These are phyloP conservation scores for Backusella luteola DNA, from an alignment of 192 early-diverging fungal genomes.

Conservation along the genomic window DNA sequence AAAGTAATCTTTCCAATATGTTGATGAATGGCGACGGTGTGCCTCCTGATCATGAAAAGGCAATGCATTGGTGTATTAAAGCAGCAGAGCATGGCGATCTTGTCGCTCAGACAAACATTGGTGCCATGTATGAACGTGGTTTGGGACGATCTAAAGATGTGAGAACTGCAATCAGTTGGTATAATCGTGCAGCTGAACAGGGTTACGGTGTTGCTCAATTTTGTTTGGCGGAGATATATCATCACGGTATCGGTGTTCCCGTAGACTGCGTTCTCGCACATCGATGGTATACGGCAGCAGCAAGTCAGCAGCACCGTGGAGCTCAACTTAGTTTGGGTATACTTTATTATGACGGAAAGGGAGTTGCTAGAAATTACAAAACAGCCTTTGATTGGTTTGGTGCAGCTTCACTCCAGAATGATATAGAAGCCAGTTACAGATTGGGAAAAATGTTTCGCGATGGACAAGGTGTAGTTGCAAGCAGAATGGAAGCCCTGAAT, in stretches of 20 bases:
- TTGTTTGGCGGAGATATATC: background rate
- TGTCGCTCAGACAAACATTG: background rate
- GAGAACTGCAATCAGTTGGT: background rate
- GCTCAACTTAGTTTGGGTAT: constrained; percentile 18
- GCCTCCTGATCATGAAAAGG: background rate
- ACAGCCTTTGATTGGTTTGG: constrained; percentile 33
- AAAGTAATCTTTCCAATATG: background rate
- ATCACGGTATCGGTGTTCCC: background rate
- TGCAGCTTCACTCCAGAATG: constrained; percentile 31
- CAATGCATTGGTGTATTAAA: constrained; percentile 2
- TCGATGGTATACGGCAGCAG: background rate
- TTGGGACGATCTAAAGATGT: background rate
- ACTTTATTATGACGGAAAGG: constrained; percentile 27
- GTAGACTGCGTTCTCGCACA: background rate
- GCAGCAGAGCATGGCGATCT: background rate
- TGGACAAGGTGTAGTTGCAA: constrained; percentile 20
- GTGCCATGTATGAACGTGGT: background rate
- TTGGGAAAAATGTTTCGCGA: constrained; percentile 25
- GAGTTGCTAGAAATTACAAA: constrained; percentile 8
- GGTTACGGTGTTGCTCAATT: background rate
- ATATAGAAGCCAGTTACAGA: constrained; percentile 12
- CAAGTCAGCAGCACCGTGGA: background rate
- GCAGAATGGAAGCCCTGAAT: constrained; percentile 17
- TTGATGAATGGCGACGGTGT: background rate
- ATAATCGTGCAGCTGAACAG: background rate